These are phyloP conservation scores for Epichloe elymi DNA, from an alignment of 2,329 filamentous ascomycete species.

Conservation along the genomic window DNA sequence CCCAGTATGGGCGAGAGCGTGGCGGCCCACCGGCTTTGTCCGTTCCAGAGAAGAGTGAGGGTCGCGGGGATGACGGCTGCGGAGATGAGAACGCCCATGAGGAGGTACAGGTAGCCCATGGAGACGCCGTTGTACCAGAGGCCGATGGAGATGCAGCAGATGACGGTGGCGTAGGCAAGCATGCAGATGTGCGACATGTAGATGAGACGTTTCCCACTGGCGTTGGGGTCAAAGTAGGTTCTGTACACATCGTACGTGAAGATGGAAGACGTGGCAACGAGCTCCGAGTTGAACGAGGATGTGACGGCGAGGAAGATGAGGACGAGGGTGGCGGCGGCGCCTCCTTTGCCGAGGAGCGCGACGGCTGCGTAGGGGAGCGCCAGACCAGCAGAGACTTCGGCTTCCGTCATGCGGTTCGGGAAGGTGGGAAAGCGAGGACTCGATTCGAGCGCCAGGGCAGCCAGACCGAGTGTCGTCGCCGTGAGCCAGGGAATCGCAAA, in stretches of 20 bases:
- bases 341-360: conserved; percentile 67
- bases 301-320: conserved; percentile 89
- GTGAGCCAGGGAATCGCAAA: conserved; percentile 88
- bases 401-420: conserved; percentile 55
- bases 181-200: conserved; percentile 67
- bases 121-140: conserved; percentile 62
- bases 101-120: conserved; percentile 79
- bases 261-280: conserved; percentile 81
- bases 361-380: conserved; percentile 79
- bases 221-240: conserved; percentile 69
- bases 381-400: conserved; percentile 69
- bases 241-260: conserved; percentile 80
- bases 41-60: conserved; percentile 66
- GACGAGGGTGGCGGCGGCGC: conserved; percentile 64
- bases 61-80: conserved; percentile 74
- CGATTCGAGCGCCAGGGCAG: conserved; percentile 66
- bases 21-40: conserved; percentile 63
- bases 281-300: conserved; percentile 65
- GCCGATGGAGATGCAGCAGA: conserved; percentile 67
- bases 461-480: conserved; percentile 77
- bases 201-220: conserved; percentile 64
- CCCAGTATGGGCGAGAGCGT: conserved; percentile 55
- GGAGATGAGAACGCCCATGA: conserved; percentile 88
- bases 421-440: conserved; percentile 60
- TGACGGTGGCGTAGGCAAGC: conserved; percentile 56